Conservation (phyloP, 306 rosid species). For the Alnus glutinosa region DNA sequence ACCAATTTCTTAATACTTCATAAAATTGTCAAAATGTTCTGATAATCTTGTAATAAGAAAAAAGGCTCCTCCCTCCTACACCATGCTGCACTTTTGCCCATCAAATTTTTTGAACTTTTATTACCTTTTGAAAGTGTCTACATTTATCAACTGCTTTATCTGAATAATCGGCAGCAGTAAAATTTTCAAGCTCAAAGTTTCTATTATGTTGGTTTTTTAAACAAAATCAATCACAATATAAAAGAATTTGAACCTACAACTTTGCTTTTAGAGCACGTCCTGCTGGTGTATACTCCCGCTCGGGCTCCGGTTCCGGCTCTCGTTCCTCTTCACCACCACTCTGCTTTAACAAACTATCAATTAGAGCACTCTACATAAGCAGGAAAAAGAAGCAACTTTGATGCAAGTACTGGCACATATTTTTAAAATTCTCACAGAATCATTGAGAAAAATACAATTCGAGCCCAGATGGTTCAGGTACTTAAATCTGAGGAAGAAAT, state of each 20-base stretch:
- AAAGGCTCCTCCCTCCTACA: too few species aligned
- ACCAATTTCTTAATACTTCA: not conserved
- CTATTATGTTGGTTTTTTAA: not conserved
- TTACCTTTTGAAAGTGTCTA: not conserved
- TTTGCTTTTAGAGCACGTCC: constrained; percentile 90
- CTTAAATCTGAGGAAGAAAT: not conserved
- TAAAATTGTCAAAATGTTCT: not conserved
- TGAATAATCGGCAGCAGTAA: constrained; percentile 3
- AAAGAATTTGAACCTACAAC: constrained; percentile 58
- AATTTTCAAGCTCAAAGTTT: constrained; percentile 5
- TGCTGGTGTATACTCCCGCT: constrained; percentile 91
- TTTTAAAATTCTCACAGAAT: not conserved
- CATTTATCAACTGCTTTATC: constrained; percentile 1
- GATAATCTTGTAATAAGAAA: not conserved
- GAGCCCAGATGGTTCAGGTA: constrained; percentile 6
- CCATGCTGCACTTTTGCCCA: not conserved
- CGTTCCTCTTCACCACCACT: constrained; percentile 79
- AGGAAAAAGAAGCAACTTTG: not conserved
- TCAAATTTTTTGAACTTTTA: not conserved
- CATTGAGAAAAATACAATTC: not conserved
- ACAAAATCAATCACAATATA: constrained; percentile 18
- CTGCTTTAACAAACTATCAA: constrained; percentile 51
- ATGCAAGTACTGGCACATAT: not conserved
- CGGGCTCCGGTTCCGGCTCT: constrained; percentile 88
- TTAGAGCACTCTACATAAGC: constrained; percentile 20